Percentiles rank a stretch among this genome's conserved stretches.
These are phyloP conservation scores for Guillardia theta DNA, from an alignment of 78 protist genomes.

Conservation along the genomic window DNA sequence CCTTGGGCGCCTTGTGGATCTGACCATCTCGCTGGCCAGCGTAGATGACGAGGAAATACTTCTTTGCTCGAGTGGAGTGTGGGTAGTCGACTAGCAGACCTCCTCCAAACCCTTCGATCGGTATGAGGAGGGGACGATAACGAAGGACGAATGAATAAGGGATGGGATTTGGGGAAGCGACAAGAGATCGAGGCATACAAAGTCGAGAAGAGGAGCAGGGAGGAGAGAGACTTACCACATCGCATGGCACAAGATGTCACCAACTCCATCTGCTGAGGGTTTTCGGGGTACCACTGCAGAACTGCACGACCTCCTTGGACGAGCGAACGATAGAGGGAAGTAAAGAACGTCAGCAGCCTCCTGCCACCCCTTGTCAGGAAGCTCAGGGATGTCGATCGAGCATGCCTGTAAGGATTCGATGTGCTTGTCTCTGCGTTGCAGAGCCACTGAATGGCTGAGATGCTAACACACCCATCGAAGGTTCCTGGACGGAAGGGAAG, in stretches of 20 bases:
- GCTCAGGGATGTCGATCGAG: background rate
- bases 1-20: background rate
- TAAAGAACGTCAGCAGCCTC: slow-evolving; percentile 82
- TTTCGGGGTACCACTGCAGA: slow-evolving; percentile 87
- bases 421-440: slow-evolving; percentile 83
- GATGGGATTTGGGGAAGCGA: too few species aligned
- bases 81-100: slow-evolving; percentile 96
- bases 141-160: too few species aligned
- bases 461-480: slow-evolving; percentile 42
- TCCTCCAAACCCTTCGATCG: slow-evolving; percentile 94
- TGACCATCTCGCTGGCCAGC: slow-evolving; percentile 27
- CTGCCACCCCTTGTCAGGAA: slow-evolving; percentile 58
- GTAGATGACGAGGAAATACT: slow-evolving; percentile 56
- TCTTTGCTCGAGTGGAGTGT: slow-evolving; percentile 89
- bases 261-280: slow-evolving; percentile 62
- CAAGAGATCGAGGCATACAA: too few species aligned
- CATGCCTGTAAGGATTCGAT: background rate
- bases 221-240: too few species aligned
- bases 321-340: slow-evolving; percentile 72
- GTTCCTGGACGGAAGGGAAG: background rate
- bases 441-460: slow-evolving; percentile 95
- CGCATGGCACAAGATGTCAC: slow-evolving; percentile 8
- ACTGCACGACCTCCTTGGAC: slow-evolving; percentile 69
- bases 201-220: too few species aligned
- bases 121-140: too few species aligned